Evolutionary conservation across 1,284 basidiomycete genomes (phyloP).

Genomic region (Dichomitus squalens): DNA sequence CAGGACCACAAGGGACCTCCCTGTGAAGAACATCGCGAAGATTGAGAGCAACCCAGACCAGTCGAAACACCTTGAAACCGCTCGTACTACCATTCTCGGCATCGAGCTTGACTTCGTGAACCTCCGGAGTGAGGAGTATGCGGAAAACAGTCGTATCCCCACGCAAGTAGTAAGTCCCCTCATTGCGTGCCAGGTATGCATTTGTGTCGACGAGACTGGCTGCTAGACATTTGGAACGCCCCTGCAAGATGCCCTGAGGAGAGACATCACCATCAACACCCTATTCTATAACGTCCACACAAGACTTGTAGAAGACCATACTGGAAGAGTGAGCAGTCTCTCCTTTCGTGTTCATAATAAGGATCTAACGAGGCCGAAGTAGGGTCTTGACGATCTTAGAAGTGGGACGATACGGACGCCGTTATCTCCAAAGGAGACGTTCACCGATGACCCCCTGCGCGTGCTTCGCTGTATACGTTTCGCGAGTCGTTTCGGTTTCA

Average conservation of each 20-base stretch:
- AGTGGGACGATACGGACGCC: conserved; percentile 88
- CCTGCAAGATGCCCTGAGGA: conserved; percentile 85
- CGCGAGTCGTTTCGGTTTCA: conserved; percentile 87
- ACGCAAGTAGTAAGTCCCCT: conserved; percentile 69
- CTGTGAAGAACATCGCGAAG: conserved; percentile 69
- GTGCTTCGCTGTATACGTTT: conserved; percentile 92
- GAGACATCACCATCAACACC: conserved; percentile 96
- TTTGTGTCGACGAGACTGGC: background rate
- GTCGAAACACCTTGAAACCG: conserved; percentile 98
- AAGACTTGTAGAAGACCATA: conserved; percentile 87
- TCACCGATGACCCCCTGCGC: conserved; percentile 92
- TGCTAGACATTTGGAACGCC: conserved; percentile 90
- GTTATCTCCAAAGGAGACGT: conserved; percentile 85
- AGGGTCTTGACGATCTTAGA: conserved; percentile 87
- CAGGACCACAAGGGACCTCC: conserved; percentile 52
- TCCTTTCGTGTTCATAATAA: background rate
- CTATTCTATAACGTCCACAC: conserved; percentile 97
- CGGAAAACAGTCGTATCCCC: conserved; percentile 87
- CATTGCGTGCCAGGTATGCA: background rate
- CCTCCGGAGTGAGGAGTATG: conserved; percentile 91
- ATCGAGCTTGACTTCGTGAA: conserved; percentile 96
- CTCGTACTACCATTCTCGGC: conserved; percentile 83
- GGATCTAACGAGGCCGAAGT: conserved; percentile 16
- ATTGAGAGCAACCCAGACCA: conserved; percentile 97
- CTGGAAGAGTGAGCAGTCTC: conserved; percentile 59